phyloP scores from a whole-genome alignment of 345 rosid species.

The Kernera saxatilis region DNA sequence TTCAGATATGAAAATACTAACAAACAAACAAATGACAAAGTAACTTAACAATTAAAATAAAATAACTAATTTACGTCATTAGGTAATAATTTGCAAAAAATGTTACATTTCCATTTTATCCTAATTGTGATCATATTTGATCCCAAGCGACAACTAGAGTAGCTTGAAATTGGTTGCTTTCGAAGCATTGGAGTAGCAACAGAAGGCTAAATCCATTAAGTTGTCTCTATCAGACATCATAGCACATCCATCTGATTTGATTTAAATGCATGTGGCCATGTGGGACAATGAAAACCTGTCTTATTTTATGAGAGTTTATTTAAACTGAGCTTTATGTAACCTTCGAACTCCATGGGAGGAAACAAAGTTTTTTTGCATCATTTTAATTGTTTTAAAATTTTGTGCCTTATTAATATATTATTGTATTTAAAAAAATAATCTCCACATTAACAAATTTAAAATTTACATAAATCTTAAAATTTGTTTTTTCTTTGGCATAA shows the following conservation, averaged over 20 bases:
- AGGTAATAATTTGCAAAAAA: background rate
- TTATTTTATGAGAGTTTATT: background rate
- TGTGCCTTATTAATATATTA: too few species aligned
- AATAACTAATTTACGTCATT: too few species aligned
- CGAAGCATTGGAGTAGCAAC: background rate
- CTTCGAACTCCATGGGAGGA: background rate
- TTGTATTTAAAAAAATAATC: background rate
- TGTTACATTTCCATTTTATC: background rate
- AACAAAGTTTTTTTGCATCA: background rate
- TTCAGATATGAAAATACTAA: too few species aligned
- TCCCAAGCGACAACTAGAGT: background rate
- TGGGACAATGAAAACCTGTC: constrained; percentile 10
- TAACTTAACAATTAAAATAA: too few species aligned
- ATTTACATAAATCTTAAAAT: too few species aligned
- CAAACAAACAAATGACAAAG: too few species aligned
- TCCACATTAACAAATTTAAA: background rate
- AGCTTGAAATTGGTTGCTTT: constrained; percentile 5
- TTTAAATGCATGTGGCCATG: constrained; percentile 7
- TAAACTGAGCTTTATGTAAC: background rate
- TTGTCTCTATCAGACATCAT: constrained; percentile 4
- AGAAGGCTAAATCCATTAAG: constrained; percentile 14
- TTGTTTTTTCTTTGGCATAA: too few species aligned
- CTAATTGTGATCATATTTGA: background rate
- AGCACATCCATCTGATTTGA: background rate
- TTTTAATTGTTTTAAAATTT: background rate